A percentile compares a stretch with the other conserved stretches of the same genome.
These are phyloP conservation scores for Aspergillus jensenii DNA, from an alignment of 2,329 filamentous ascomycete species.

Conservation along the genomic window DNA sequence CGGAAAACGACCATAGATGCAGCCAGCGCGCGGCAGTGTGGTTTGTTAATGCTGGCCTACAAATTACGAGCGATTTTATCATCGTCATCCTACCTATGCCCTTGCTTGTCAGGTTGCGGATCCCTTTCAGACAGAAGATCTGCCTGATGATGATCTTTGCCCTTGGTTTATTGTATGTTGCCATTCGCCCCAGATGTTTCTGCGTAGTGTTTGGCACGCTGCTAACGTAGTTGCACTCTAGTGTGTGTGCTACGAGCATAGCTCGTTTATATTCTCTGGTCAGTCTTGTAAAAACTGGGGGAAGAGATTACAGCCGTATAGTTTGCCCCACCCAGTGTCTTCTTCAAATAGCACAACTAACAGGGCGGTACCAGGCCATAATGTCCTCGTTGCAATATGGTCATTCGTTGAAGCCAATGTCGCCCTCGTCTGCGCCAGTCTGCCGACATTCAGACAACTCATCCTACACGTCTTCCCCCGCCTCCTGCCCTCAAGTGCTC, in stretches of 20 bases:
- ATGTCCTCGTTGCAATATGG: conserved; percentile 28
- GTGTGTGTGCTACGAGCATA: conserved; percentile 30
- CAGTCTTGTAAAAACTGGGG: conserved; percentile 8
- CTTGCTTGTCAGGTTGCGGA: conserved; percentile 19
- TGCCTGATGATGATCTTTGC: conserved; percentile 29
- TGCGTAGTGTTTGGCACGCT: neutral
- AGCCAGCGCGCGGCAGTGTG: conserved; percentile 22
- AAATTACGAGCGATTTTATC: conserved; percentile 27
- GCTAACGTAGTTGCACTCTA: conserved; percentile 6
- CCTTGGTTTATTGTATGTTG: conserved; percentile 28
- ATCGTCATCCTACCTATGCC: conserved; percentile 30
- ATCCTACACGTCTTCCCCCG: conserved; percentile 26
- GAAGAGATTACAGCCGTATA: conserved; percentile 23
- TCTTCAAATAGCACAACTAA: neutral
- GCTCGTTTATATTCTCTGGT: conserved; percentile 23
- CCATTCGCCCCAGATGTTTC: no score
- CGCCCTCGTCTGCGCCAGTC: conserved; percentile 34
- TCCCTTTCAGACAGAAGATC: conserved; percentile 23
- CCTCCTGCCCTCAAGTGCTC: conserved; percentile 19
- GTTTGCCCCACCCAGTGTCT: neutral
- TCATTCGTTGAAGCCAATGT: conserved; percentile 31
- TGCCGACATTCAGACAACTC: conserved; percentile 28
- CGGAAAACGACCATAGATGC: conserved; percentile 13
- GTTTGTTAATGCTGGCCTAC: conserved; percentile 30
- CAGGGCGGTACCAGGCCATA: conserved; percentile 2